Conservation (phyloP, 2,329 filamentous ascomycete genomes). For the Claviceps sorghi region DNA sequence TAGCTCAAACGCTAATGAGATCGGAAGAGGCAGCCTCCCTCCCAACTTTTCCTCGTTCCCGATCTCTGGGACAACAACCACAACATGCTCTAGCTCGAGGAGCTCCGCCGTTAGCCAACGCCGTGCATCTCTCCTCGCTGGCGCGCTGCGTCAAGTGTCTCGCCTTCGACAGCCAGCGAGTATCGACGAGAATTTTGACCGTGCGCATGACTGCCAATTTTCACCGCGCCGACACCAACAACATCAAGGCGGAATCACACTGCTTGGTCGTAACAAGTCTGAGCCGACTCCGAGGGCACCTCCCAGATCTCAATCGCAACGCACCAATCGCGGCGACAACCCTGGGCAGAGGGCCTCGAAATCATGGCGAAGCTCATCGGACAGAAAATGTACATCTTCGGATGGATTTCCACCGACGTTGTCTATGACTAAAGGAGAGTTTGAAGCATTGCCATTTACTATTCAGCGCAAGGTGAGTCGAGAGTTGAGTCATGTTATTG, state of each 20-base stretch:
- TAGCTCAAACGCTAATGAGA: constrained; percentile 1
- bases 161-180: background rate
- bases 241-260: background rate
- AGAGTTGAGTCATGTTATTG: background rate
- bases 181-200: background rate
- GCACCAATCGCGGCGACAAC: constrained; percentile 10
- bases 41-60: constrained; percentile 4
- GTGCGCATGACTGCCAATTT: background rate
- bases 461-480: constrained; percentile 42
- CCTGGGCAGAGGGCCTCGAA: constrained; percentile 9
- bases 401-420: constrained; percentile 14
- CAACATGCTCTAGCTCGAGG: constrained; percentile 11
- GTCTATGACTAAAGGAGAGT: constrained; percentile 25
- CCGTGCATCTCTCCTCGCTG: constrained; percentile 7
- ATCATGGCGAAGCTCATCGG: constrained; percentile 12
- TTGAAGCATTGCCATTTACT: constrained; percentile 38
- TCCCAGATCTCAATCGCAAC: constrained; percentile 8
- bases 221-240: background rate
- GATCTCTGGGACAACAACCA: constrained; percentile 10
- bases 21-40: constrained; percentile 1
- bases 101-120: constrained; percentile 5
- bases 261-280: background rate
- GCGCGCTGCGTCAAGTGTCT: background rate
- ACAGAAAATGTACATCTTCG: constrained; percentile 8
- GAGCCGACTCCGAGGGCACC: constrained; percentile 1